Percentiles rank a stretch among this genome's conserved stretches.
phyloP scores from a whole-genome alignment of 768 basidiomycete genomes.

The Termitomyces sp. region DNA sequence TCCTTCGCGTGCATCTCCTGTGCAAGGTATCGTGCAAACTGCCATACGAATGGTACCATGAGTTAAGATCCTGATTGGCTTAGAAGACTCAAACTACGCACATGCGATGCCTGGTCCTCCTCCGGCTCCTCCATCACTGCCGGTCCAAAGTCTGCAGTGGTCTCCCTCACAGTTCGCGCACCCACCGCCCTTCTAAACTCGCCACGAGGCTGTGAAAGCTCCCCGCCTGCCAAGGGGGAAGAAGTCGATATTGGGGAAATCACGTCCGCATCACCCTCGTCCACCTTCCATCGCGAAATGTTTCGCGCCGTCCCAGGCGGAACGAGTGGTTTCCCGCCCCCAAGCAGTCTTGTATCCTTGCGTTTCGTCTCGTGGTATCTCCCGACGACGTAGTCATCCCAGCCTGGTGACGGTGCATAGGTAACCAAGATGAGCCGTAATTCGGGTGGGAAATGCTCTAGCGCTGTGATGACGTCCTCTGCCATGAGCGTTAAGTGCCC shows the following conservation, averaged over 20 bases:
- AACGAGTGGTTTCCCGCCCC: constrained; percentile 77
- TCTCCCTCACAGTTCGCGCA: constrained; percentile 36
- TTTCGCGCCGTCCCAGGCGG: constrained; percentile 23
- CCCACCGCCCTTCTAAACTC: constrained; percentile 52
- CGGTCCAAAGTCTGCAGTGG: constrained; percentile 63
- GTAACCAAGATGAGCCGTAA: constrained; percentile 57
- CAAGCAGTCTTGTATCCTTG: constrained; percentile 72
- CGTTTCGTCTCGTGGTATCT: constrained; percentile 83
- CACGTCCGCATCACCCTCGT: constrained; percentile 45
- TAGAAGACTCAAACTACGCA: constrained; percentile 20
- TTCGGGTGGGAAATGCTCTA: constrained; percentile 83
- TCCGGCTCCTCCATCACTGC: constrained; percentile 39
- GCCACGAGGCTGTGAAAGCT: constrained; percentile 31
- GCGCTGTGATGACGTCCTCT: constrained; percentile 87
- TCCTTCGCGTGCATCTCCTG: constrained; percentile 67
- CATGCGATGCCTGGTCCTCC: constrained; percentile 41
- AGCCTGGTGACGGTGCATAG: constrained; percentile 69
- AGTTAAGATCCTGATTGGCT: neutral
- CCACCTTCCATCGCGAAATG: constrained; percentile 57
- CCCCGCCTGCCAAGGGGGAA: neutral
- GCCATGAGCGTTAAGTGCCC: constrained; percentile 93
- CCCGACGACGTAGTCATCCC: constrained; percentile 88
- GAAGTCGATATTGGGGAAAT: neutral
- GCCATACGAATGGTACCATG: constrained; percentile 3
- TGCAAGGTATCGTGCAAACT: constrained; percentile 80